Percentiles rank a stretch among this genome's conserved stretches.
Conservation (phyloP, 306 rosid genomes). For the Prunus kanzakura region DNA sequence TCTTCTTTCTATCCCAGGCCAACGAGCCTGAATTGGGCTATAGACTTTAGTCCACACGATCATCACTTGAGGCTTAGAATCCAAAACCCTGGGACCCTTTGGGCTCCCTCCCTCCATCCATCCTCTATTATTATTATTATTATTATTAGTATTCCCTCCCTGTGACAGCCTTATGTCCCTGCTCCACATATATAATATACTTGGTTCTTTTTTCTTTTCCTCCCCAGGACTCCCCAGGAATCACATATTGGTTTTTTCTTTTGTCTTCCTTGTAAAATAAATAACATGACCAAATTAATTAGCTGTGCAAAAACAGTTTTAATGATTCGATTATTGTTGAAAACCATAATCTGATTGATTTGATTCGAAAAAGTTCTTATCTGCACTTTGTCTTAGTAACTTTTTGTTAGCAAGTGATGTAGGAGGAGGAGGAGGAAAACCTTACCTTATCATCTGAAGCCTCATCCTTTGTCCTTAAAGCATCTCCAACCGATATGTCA, state of each 20-base stretch:
- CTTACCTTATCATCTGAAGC: constrained; percentile 10
- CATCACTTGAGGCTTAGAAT: constrained; percentile 21
- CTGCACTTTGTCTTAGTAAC: constrained; percentile 4
- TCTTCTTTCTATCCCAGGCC: too few relatives aligned
- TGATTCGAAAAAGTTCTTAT: constrained; percentile 10
- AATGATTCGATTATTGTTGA: background rate
- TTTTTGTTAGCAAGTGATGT: background rate
- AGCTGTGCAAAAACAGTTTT: too few relatives aligned
- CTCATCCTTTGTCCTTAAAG: background rate
- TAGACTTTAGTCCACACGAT: background rate
- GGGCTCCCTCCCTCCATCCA: background rate
- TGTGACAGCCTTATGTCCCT: background rate
- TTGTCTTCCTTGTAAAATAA: background rate
- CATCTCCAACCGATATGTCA: too few relatives aligned
- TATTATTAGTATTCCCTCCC: too few relatives aligned
- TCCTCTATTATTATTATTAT: background rate
- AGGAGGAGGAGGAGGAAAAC: background rate
- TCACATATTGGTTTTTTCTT: background rate
- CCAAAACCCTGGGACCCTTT: constrained; percentile 30
- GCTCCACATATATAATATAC: background rate
- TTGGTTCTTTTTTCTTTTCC: background rate
- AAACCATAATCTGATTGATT: background rate
- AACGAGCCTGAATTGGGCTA: background rate
- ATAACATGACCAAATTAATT: too few relatives aligned
- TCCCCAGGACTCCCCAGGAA: background rate